A percentile compares a stretch with the other conserved stretches of the same genome.
These are phyloP conservation scores for Vitellaria paradoxa DNA, from an alignment of 179 eudicot genomes.

Conservation along the genomic window DNA sequence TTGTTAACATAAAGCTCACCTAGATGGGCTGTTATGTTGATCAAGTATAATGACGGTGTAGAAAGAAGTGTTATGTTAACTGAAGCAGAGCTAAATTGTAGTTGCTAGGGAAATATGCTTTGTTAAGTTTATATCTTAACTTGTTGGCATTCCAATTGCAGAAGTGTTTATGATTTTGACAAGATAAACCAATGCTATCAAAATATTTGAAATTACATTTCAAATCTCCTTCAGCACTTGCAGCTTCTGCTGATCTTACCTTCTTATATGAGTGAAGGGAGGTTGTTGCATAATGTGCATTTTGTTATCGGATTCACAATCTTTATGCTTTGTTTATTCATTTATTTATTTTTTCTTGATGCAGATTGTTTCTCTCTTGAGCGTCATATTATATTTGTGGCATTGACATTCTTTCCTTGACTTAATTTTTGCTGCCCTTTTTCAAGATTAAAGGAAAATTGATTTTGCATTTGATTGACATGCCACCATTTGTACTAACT, in stretches of 20 bases:
- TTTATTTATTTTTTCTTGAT: background rate
- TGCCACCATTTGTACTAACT: background rate
- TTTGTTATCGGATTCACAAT: background rate
- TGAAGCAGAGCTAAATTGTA: background rate
- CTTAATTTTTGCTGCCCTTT: background rate
- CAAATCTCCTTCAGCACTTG: no score
- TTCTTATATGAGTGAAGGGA: no score
- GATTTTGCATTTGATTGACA: background rate
- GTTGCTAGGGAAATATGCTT: background rate
- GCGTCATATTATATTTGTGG: background rate
- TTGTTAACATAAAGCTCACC: background rate
- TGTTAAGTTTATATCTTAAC: background rate
- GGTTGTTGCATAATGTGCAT: background rate
- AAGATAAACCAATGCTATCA: background rate
- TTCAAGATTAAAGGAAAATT: background rate
- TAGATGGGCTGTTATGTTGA: conserved; percentile 8
- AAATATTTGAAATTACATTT: background rate
- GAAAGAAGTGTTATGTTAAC: background rate
- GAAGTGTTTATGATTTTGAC: background rate
- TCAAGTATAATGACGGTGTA: background rate
- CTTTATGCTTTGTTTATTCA: background rate
- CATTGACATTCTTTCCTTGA: background rate
- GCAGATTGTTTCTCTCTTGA: background rate
- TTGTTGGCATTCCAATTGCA: background rate
- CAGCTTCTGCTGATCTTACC: no score